Percentiles rank a stretch among this genome's conserved stretches.
Conservation (phyloP, 1,284 basidiomycete species). For the Xerocomus cyaneibrunnescens region DNA sequence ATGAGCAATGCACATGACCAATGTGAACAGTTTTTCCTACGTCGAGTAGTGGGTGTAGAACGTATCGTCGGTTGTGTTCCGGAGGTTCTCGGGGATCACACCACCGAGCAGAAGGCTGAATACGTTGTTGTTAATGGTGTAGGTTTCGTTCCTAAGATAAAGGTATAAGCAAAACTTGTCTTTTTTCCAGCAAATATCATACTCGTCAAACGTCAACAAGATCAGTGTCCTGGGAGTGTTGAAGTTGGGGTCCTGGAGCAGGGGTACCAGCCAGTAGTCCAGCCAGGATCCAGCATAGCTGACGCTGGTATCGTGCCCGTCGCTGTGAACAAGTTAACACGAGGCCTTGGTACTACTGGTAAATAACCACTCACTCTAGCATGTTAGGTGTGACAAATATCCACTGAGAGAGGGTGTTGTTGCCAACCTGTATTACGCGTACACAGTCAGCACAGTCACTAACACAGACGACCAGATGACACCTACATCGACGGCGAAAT, state of each 20-base stretch:
- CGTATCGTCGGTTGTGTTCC: conserved; percentile 48
- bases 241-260: conserved; percentile 49
- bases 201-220: conserved; percentile 53
- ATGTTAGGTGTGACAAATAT: conserved; percentile 64
- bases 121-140: conserved; percentile 47
- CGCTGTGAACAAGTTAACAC: conserved; percentile 25
- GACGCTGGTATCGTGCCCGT: conserved; percentile 55
- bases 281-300: conserved; percentile 51
- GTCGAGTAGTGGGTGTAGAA: not conserved
- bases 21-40: not conserved
- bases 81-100: conserved; percentile 44
- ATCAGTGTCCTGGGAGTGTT: conserved; percentile 54
- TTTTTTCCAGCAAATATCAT: not conserved
- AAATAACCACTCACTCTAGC: conserved; percentile 20
- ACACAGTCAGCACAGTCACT: conserved; percentile 26
- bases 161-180: not conserved
- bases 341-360: not conserved
- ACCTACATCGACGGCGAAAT: conserved; percentile 22
- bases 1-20: not conserved
- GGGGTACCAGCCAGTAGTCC: conserved; percentile 51
- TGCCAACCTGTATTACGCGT: conserved; percentile 23
- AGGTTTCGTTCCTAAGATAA: conserved; percentile 48
- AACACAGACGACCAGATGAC: not conserved
- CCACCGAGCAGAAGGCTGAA: conserved; percentile 52
- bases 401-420: conserved; percentile 58